Conservation (phyloP, 805 yeast species). For the Scheffersomyces lignosus region DNA sequence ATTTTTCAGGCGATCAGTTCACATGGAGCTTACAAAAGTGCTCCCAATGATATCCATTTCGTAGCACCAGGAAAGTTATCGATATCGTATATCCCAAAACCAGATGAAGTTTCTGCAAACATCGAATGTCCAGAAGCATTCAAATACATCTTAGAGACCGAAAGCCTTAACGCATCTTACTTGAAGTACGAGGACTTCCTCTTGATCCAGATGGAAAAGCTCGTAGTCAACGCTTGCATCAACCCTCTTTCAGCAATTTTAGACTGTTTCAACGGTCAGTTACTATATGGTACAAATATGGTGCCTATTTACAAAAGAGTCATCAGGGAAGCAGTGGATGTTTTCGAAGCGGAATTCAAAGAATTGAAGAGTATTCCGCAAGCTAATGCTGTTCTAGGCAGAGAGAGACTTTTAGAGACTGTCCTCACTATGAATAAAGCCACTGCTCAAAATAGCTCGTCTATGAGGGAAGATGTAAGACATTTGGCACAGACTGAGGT, state of each 20-base stretch:
- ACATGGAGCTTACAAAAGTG: slow-evolving; percentile 72
- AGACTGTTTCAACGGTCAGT: slow-evolving; percentile 76
- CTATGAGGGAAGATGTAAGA: slow-evolving; percentile 70
- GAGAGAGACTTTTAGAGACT: slow-evolving; percentile 33
- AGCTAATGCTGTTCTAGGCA: slow-evolving; percentile 28
- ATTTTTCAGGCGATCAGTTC: slow-evolving; percentile 74
- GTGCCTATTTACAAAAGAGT: slow-evolving; percentile 37
- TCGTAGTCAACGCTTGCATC: slow-evolving; percentile 77
- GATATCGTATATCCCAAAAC: slow-evolving; percentile 55
- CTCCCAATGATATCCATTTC: slow-evolving; percentile 43
- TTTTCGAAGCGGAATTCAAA: slow-evolving; percentile 35
- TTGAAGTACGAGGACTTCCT: slow-evolving; percentile 45
- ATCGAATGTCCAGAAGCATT: slow-evolving; percentile 18
- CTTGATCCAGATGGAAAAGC: slow-evolving; percentile 67
- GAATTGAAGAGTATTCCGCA: slow-evolving; percentile 27
- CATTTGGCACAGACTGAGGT: slow-evolving; percentile 67
- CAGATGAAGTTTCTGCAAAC: not conserved
- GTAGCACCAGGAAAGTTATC: slow-evolving; percentile 72
- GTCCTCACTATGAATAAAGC: slow-evolving; percentile 29
- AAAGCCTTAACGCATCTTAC: slow-evolving; percentile 24
- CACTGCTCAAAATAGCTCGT: slow-evolving; percentile 61
- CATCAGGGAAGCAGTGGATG: slow-evolving; percentile 46
- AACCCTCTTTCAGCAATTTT: slow-evolving; percentile 80
- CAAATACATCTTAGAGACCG: slow-evolving; percentile 20
- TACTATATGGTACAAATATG: slow-evolving; percentile 43